Base-by-base conservation (phyloP, 345 rosid genomes). In the Anacardium occidentale region DNA sequence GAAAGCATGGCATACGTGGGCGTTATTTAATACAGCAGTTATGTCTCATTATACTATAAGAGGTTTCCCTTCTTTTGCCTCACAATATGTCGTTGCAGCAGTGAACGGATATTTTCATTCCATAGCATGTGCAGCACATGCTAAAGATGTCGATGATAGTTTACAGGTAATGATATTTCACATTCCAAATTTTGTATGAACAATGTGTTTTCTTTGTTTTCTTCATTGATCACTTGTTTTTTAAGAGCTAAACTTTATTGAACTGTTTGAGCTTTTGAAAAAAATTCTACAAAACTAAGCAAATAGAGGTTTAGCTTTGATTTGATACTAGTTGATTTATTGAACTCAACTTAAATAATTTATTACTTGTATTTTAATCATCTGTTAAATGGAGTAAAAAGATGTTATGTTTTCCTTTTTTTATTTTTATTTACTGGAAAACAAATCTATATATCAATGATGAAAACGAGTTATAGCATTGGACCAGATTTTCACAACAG, bases 1-100 rank as follows among this genome's bases (percentile, higher is more conserved):
- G 59, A 95, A 91, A 78, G 96, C 98, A 84, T 95, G 99, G 99
- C 99, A 95, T 67, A 81, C 80, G 29, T 95, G 98, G 99, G 99
- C 99, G 29, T 83, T 92, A 82, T 95, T 95, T 81, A 95, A 92
- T 79, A 95, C 99, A 15, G 96, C 94, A 62, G 99, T 89, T 67
- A 95, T 95, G 98, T 91, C 99, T 55, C 93, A 92, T 79, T 95
- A 92, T 73, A 89, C 94, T 32, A 10, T 85, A 62, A 85, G 84
- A 83, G 90, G 96, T 64, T 77, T 78, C 76, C 84, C 91, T 26
- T 40, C 67, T 69, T 74, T 81, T 25, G 92, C 94, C 53, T 83
- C 98, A 11, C 93, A 86, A 77, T 89, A 80, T 69, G 99, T 92
- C 75, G 98, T 88, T 75, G 85, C 87, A 75, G 99, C 99, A 18